Evolutionary conservation across 148 eudicot species (phyloP), one percentile per base, ranked within the genome.

Genomic region (Polygonum aviculare): DNA sequence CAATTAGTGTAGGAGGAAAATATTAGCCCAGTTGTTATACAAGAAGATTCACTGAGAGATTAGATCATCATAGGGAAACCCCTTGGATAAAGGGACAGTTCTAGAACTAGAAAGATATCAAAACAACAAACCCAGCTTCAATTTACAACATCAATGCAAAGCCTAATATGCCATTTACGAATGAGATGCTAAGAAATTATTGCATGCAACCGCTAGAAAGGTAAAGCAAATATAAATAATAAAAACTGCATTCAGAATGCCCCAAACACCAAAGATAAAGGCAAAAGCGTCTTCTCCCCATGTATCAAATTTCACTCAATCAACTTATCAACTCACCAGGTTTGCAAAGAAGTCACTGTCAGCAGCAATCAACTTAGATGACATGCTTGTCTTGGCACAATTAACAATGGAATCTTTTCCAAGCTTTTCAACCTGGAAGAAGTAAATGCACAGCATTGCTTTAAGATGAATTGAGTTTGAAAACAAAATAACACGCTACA

Each of bases 351-450:
- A 94, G 87, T 90, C 89, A 67, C 97, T 90, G 76, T 93, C 94
- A 44, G 82, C 86, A 39, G 88, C 90, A 59, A 91, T 84, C 86
- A 93, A 80, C 80, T 91, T 93, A 3, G 98, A 93, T 10, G 98
- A 91, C 97, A 93, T 94, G 92, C 98, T 82, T 79, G 98, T 94
- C 91, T 90, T 94, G 76, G 98, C 98, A 86, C 97, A 90, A 79
- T 94, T 94, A 21, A 90, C 75, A 70, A 94, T 91, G 41, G 96
- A 86, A 77, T 94, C 97, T 89, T 92, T 92, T 40, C 96, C 96
- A 59, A 94, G 98, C 83, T 88, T 94, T 54, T 94, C 96, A 84
- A 93, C 98, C 98, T 60, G 44, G 47, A 69, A 69, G 45, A 39
- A 14, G 21, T 22, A 60, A 60, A n/a, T 59, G 31, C 22, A 54